A percentile compares a stretch with the other conserved stretches of the same genome.
phyloP scores from a whole-genome alignment of 108 stramenopile genomes.

The Skeletonema grethae region DNA sequence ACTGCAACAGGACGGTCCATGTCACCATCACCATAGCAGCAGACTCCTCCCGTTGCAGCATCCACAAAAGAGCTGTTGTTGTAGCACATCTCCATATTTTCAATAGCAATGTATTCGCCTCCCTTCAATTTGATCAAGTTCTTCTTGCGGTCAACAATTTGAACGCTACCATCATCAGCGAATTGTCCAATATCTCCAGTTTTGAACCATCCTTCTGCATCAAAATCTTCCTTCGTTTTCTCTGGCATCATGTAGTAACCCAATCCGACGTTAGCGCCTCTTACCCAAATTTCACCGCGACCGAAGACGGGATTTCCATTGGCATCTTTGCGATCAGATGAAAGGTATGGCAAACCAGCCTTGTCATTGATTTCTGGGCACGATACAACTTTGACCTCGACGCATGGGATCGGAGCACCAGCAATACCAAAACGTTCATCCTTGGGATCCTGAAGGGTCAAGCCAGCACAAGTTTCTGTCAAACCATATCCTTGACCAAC shows the following conservation, averaged over 20 bases:
- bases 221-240: conserved; percentile 79
- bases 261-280: conserved; percentile 65
- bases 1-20: conserved; percentile 89
- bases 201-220: conserved; percentile 81
- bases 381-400: conserved; percentile 78
- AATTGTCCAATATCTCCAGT: conserved; percentile 93
- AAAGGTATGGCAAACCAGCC: conserved; percentile 72
- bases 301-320: conserved; percentile 75
- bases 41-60: conserved; percentile 77
- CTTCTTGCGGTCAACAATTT: conserved; percentile 92
- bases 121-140: conserved; percentile 94
- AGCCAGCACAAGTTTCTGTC: conserved; percentile 86
- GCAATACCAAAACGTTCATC: conserved; percentile 78
- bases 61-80: conserved; percentile 75
- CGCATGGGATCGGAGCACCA: conserved; percentile 70
- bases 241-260: conserved; percentile 90
- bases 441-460: conserved; percentile 68
- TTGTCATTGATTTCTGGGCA: conserved; percentile 84
- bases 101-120: conserved; percentile 92
- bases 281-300: conserved; percentile 78
- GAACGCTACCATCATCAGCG: conserved; percentile 76
- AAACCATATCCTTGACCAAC: conserved; percentile 88
- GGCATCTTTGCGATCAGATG: conserved; percentile 65
- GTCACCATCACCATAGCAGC: conserved; percentile 89
- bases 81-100: conserved; percentile 85